Conservation (phyloP, 192 early-diverging fungal species). For the Rhizoclosmatium sp. region DNA sequence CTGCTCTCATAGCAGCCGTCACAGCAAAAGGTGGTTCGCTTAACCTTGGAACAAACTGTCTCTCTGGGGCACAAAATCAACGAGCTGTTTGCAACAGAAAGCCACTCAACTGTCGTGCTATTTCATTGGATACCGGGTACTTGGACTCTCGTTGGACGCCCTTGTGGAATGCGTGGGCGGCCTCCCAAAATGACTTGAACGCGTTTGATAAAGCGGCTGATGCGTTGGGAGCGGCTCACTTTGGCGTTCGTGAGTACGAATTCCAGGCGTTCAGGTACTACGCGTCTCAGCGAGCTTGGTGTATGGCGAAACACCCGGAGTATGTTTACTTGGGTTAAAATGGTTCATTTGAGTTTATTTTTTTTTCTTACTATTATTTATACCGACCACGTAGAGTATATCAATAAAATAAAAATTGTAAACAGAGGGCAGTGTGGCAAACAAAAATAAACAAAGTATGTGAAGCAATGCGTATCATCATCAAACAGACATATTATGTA, state of each 20-base stretch:
- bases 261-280: not conserved
- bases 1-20: not conserved
- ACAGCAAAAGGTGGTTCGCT: not conserved
- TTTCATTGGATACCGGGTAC: not conserved
- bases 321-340: too few relatives aligned
- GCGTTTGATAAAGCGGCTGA: not conserved
- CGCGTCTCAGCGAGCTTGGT: not conserved
- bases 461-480: too few relatives aligned
- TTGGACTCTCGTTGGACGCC: not conserved
- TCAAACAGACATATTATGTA: too few relatives aligned
- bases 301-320: not conserved
- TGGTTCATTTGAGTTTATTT: too few relatives aligned
- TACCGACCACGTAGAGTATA: too few relatives aligned
- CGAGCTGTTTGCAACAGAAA: not conserved
- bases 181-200: not conserved
- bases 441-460: too few relatives aligned
- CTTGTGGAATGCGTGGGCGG: not conserved
- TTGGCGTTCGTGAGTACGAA: not conserved
- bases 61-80: not conserved
- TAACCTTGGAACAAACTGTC: constrained; percentile 1
- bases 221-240: not conserved
- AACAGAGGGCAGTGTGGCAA: too few relatives aligned
- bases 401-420: too few relatives aligned
- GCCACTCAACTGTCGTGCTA: not conserved
- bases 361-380: too few relatives aligned